Conservation (phyloP, 2,329 filamentous ascomycete species). For the Fusarium nisikadoi region DNA sequence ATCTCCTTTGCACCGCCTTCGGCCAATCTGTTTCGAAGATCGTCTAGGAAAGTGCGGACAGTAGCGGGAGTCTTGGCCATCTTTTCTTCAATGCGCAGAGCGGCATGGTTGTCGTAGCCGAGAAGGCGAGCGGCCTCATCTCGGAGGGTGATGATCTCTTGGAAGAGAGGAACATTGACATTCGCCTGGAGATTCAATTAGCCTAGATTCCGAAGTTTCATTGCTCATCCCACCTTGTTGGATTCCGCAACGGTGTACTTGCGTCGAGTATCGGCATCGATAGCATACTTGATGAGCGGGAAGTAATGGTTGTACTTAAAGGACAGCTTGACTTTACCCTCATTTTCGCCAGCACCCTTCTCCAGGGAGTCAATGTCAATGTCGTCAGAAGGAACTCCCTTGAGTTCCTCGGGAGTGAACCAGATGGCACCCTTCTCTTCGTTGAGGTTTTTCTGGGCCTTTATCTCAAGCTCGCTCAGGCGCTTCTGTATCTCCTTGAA, state of each 20-base stretch:
- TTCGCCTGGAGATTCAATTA: slow-evolving; percentile 60
- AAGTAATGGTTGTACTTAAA: slow-evolving; percentile 89
- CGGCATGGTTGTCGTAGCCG: slow-evolving; percentile 80
- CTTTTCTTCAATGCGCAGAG: slow-evolving; percentile 81
- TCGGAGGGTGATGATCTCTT: slow-evolving; percentile 77
- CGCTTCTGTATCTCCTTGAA: slow-evolving; percentile 91
- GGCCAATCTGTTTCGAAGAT: slow-evolving; percentile 73
- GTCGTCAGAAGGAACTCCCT: slow-evolving; percentile 79
- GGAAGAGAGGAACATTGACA: slow-evolving; percentile 77
- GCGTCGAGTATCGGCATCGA: slow-evolving; percentile 74
- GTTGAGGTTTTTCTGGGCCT: slow-evolving; percentile 83
- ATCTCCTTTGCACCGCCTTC: slow-evolving; percentile 78
- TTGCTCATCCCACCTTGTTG: slow-evolving; percentile 69
- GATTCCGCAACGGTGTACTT: slow-evolving; percentile 79
- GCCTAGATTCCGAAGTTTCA: too few relatives aligned
- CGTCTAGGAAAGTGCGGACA: slow-evolving; percentile 77
- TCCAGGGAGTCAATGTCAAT: slow-evolving; percentile 71
- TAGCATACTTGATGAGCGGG: slow-evolving; percentile 80
- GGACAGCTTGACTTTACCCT: slow-evolving; percentile 77
- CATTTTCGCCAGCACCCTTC: slow-evolving; percentile 77
- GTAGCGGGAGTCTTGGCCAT: slow-evolving; percentile 83
- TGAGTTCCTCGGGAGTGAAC: slow-evolving; percentile 78
- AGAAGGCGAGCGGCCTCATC: slow-evolving; percentile 82
- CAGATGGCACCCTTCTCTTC: slow-evolving; percentile 85
- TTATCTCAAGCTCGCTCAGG: slow-evolving; percentile 77